A percentile compares a stretch with the other conserved stretches of the same genome.
Conservation (phyloP, 108 stramenopile genomes). For the Fistulifera pelliculosa region DNA sequence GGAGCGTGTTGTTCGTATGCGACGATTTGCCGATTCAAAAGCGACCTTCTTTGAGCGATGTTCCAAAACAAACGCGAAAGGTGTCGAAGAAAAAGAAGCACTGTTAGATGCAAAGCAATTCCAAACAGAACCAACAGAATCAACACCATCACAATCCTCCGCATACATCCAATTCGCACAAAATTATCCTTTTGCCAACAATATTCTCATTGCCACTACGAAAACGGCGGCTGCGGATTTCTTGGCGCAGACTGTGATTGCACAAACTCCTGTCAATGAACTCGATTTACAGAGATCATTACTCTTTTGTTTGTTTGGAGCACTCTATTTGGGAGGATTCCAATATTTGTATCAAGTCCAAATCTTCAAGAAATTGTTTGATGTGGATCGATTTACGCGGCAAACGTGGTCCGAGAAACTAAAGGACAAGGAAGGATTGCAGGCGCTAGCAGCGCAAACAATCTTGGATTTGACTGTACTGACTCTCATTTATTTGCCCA, state of each 20-base stretch:
- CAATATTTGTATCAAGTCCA: conserved; percentile 69
- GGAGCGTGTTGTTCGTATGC: too few species aligned
- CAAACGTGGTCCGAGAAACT: conserved; percentile 40
- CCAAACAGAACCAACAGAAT: too few species aligned
- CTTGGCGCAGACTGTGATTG: conserved; percentile 42
- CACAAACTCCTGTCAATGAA: conserved; percentile 31
- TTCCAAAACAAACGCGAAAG: too few species aligned
- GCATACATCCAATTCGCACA: conserved; percentile 39
- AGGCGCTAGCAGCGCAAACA: conserved; percentile 47
- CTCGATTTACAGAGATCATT: conserved; percentile 40
- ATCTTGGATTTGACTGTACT: conserved; percentile 47
- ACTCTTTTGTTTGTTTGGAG: conserved; percentile 44
- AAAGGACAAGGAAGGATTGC: conserved; percentile 36
- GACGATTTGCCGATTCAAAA: too few species aligned
- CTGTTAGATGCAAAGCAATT: too few species aligned
- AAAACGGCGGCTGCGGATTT: conserved; percentile 50
- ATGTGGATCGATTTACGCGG: conserved; percentile 51
- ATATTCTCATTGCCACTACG: conserved; percentile 40
- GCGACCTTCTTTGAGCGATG: too few species aligned
- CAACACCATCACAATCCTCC: conserved; percentile 5
- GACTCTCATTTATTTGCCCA: conserved; percentile 46
- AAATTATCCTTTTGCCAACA: conserved; percentile 36
- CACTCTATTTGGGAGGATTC: conserved; percentile 50
- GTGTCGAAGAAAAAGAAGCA: too few species aligned
- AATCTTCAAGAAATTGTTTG: conserved; percentile 52